These are phyloP conservation scores for Hericium coralloides DNA, from an alignment of 768 basidiomycete genomes.

Conservation along the genomic window DNA sequence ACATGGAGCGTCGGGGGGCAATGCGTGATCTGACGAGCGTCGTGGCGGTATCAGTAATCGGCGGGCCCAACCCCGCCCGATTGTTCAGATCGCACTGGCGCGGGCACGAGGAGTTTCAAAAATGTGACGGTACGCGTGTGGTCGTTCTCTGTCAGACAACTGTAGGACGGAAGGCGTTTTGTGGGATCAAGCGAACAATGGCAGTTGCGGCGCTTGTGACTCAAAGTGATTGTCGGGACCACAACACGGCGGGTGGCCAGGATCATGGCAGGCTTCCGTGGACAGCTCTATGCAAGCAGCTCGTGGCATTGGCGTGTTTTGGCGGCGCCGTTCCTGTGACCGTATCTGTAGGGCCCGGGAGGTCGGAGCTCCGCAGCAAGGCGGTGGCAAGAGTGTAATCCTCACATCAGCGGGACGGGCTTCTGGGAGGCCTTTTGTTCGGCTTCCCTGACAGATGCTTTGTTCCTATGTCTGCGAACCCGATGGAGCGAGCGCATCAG, in stretches of 20 bases:
- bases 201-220: no score
- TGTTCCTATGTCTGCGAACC: background rate
- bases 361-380: background rate
- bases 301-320: slow-evolving; percentile 1
- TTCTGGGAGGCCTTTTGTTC: no score
- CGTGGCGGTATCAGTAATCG: no score
- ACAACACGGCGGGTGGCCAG: background rate
- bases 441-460: background rate
- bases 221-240: background rate
- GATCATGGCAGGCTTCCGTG: background rate
- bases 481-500: background rate
- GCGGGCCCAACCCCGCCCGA: no score
- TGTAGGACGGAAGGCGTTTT: no score
- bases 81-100: no score
- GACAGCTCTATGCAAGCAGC: background rate
- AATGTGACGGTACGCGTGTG: no score
- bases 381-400: background rate
- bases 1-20: no score
- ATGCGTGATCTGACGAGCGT: no score
- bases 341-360: background rate
- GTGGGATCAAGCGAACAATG: no score
- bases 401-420: background rate
- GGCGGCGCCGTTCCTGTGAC: slow-evolving; percentile 1
- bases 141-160: no score
- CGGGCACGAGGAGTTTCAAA: no score